Evolutionary conservation across 2,329 filamentous ascomycete genomes (phyloP).

Genomic region (Bisporella sp.): DNA sequence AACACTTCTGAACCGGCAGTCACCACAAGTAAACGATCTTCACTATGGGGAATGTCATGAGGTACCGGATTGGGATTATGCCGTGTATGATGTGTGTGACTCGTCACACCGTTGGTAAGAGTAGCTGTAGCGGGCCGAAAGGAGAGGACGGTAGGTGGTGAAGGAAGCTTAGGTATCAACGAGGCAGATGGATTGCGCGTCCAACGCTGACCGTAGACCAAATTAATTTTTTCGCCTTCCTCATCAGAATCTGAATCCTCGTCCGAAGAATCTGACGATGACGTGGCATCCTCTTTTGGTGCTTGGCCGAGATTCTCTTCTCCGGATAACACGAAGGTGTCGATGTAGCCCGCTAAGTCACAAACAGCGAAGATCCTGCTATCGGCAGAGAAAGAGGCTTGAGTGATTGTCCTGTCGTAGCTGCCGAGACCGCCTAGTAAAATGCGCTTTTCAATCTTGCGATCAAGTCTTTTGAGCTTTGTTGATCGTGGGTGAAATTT

Average conservation of each 20-base stretch:
- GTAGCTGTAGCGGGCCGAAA: conserved; percentile 46
- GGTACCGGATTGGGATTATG: conserved; percentile 22
- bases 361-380: conserved; percentile 71
- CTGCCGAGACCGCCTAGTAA: conserved; percentile 61
- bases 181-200: conserved; percentile 62
- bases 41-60: conserved; percentile 46
- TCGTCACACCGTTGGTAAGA: conserved; percentile 38
- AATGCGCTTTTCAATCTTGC: conserved; percentile 46
- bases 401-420: conserved; percentile 71
- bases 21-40: conserved; percentile 51
- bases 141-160: conserved; percentile 59
- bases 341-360: conserved; percentile 78
- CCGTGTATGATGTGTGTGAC: conserved; percentile 15
- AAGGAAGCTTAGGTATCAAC: conserved; percentile 61
- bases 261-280: conserved; percentile 30
- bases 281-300: conserved; percentile 29
- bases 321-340: conserved; percentile 72
- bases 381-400: conserved; percentile 72
- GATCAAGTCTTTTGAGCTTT: conserved; percentile 45
- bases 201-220: conserved; percentile 63
- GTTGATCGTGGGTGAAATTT: conserved; percentile 36
- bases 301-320: conserved; percentile 41
- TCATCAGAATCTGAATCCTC: conserved; percentile 32
- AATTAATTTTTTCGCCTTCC: conserved; percentile 38
- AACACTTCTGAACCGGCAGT: conserved; percentile 62